Base-by-base conservation (phyloP, 257 asterid species). In the Solanum dulcamara region DNA sequence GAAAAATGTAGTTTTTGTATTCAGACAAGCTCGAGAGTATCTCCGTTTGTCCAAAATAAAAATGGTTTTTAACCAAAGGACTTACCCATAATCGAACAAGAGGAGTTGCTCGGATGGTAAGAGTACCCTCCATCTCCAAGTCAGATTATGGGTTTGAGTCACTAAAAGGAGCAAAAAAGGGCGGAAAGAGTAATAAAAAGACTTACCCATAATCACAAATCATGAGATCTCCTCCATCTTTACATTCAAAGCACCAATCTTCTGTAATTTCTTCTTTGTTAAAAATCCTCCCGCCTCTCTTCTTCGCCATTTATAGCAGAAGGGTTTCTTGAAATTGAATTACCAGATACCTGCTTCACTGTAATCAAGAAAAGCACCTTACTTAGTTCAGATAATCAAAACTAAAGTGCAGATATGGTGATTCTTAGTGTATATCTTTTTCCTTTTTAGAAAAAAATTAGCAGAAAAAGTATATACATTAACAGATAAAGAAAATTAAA, bases 221-320 rank as follows among this genome's bases (percentile, higher is more conserved):
- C 3, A 90, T 85, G 46, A 96, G 86, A 1, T 84, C 87, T 24
- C 98, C 98, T 51, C 98, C 99, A 24, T 96, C 98, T 88, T 96
- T 94, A 84, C 98, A 96, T 3, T 53, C 85, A 30, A 96, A 96
- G 85, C 99, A 96, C 92, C 95, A 96, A 82, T 89, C 91, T 51
- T 96, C 98, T 1, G 95, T 87, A 7, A n/a, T 9, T 14, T 84
- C 86, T 62, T 93, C 96, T 90, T 92, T 92, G 72, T 84, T 89
- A 6, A 60, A 13, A 30, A 24, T 84, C 89, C 68, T 80, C 83
- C 57, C 89, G 79, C 71, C 83, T 87, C 55, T 92, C 92, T 89
- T 91, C 89, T 15, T 86, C 35, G 28, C 74, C 60, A 66, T 70
- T 46, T 74, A 7, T 66, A 66, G 38, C n/a, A 64, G 22, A 64